Evolutionary conservation across 1,284 basidiomycete species (phyloP).

Genomic region (Cryptococcus neoformans): DNA sequence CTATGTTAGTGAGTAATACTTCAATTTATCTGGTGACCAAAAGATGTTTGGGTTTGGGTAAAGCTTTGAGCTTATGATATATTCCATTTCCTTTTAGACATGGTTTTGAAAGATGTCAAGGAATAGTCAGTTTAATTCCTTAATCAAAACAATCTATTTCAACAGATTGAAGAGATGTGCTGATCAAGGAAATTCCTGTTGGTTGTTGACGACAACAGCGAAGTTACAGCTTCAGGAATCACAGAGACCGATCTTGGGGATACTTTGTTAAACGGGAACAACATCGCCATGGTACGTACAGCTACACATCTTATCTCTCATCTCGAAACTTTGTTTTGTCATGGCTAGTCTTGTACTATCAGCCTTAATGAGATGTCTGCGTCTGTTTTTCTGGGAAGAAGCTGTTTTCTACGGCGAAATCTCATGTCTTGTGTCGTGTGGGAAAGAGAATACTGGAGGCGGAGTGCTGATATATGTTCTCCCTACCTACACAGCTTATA

Average conservation of each 20-base stretch:
- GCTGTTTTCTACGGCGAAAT: no score
- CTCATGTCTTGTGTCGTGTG: no score
- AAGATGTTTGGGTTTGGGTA: not conserved
- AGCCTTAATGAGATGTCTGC: no score
- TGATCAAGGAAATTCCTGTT: not conserved
- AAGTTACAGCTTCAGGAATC: constrained; percentile 74
- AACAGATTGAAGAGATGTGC: constrained; percentile 6
- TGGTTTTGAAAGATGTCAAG: constrained; percentile 96
- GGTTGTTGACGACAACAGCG: constrained; percentile 54
- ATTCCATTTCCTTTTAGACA: constrained; percentile 59
- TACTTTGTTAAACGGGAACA: constrained; percentile 94
- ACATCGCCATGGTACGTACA: constrained; percentile 84
- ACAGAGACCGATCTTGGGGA: constrained; percentile 82
- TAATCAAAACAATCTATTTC: not conserved
- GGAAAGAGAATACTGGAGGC: no score
- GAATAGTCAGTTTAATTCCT: constrained; percentile 69
- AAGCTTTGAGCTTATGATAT: constrained; percentile 3
- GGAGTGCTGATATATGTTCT: no score
- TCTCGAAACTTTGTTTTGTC: no score
- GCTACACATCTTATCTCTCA: no score
- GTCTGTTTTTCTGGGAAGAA: no score
- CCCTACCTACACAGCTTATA: no score
- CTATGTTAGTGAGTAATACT: constrained; percentile 86
- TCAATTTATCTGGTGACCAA: not conserved
- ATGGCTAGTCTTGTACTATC: no score